These are phyloP conservation scores for Thielaviopsis musarum DNA, from an alignment of 2,329 filamentous ascomycete genomes.

Conservation along the genomic window DNA sequence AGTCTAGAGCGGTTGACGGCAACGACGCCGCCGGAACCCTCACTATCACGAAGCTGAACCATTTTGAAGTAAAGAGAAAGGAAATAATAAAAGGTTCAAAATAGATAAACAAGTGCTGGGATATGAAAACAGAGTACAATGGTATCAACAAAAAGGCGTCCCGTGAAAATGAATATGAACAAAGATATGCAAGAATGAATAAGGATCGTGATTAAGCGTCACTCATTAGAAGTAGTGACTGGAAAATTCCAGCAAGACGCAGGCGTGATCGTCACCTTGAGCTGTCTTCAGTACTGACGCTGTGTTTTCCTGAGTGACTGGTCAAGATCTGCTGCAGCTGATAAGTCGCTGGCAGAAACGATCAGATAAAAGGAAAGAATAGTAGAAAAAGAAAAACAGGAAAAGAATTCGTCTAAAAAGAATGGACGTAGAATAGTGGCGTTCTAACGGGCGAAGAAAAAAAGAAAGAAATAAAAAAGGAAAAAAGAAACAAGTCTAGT, in stretches of 20 bases:
- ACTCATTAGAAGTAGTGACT: not conserved
- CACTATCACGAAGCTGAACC: constrained; percentile 5
- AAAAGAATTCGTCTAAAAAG: not conserved
- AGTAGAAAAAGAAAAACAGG: not conserved
- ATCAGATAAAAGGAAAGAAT: not conserved
- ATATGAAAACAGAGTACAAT: not conserved
- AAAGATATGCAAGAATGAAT: not conserved
- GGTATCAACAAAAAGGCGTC: not conserved
- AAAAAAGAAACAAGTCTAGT: not conserved
- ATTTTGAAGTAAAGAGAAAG: constrained; percentile 4
- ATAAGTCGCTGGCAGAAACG: not conserved
- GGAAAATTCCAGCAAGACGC: not conserved
- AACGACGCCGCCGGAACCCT: not conserved
- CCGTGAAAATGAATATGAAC: not conserved
- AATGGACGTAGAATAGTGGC: not conserved
- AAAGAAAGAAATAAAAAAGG: not conserved
- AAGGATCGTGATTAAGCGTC: not conserved
- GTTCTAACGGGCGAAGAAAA: not conserved
- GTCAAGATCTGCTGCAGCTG: not conserved
- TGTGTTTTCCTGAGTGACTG: not conserved
- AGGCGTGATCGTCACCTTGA: not conserved
- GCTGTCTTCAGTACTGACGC: not conserved
- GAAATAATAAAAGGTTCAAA: not conserved
- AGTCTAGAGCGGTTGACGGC: not conserved
- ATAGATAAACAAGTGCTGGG: not conserved